Evolutionary conservation across 2,329 filamentous ascomycete species (phyloP).

Genomic region (Epichloe uncinata): DNA sequence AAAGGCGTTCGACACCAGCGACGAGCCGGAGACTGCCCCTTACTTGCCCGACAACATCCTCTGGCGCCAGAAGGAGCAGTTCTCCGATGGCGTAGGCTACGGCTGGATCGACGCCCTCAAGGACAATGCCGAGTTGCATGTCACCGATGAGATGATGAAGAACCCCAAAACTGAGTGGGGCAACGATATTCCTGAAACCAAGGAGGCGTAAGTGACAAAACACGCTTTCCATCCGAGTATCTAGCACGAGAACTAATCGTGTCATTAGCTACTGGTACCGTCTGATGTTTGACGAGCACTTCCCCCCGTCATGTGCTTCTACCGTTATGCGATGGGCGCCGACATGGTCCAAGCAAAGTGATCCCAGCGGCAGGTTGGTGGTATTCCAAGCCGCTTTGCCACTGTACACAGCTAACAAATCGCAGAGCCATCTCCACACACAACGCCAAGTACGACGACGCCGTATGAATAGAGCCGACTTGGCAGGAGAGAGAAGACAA

Average conservation of each 20-base stretch:
- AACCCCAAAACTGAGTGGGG: slow-evolving; percentile 97
- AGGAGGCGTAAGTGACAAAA: slow-evolving; percentile 61
- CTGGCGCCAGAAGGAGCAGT: slow-evolving; percentile 99
- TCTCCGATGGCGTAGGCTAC: slow-evolving; percentile 96
- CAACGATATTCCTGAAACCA: slow-evolving; percentile 80
- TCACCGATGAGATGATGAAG: slow-evolving; percentile 97
- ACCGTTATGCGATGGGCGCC: slow-evolving; percentile 96
- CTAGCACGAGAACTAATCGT: not conserved
- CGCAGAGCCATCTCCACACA: slow-evolving; percentile 63
- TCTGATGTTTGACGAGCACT: slow-evolving; percentile 97
- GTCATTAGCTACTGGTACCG: slow-evolving; percentile 78
- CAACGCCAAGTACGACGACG: slow-evolving; percentile 55
- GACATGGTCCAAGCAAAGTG: slow-evolving; percentile 92
- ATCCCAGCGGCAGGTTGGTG: slow-evolving; percentile 74
- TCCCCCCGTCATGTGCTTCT: slow-evolving; percentile 71
- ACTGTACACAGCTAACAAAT: slow-evolving; percentile 9
- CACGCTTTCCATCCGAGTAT: no score
- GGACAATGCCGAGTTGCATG: slow-evolving; percentile 77
- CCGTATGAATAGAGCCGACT: slow-evolving; percentile 17
- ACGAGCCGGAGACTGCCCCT: slow-evolving; percentile 65
- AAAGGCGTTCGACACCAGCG: slow-evolving; percentile 90
- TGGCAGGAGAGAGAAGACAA: not conserved
- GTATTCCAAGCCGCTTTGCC: not conserved
- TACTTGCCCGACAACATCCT: slow-evolving; percentile 96
- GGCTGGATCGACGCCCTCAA: slow-evolving; percentile 98